Conservation (phyloP, 306 rosid species). For the Pyrus betulifolia region DNA sequence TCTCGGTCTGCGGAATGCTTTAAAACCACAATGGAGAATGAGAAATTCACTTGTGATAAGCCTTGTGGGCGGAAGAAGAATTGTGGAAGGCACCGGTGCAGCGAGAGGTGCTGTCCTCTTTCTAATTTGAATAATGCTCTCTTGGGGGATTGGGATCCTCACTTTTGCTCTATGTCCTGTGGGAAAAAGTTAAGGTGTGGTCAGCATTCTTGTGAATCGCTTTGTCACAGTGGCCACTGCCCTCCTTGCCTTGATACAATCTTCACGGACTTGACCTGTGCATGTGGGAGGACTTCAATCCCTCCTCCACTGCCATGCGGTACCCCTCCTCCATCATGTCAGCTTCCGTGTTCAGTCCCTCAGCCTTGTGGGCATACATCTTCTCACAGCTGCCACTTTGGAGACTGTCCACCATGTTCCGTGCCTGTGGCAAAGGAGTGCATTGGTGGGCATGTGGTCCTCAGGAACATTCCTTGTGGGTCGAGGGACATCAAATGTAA, state of each 20-base stretch:
- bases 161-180: slow-evolving; percentile 72
- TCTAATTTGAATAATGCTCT: slow-evolving; percentile 33
- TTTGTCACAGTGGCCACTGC: slow-evolving; percentile 93
- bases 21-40: slow-evolving; percentile 38
- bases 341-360: slow-evolving; percentile 71
- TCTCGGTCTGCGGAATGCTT: slow-evolving; percentile 71
- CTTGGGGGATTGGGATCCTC: slow-evolving; percentile 74
- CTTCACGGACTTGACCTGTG: slow-evolving; percentile 79
- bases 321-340: slow-evolving; percentile 77
- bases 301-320: slow-evolving; percentile 95
- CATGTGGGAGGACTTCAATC: slow-evolving; percentile 74
- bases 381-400: slow-evolving; percentile 93
- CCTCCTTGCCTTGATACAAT: slow-evolving; percentile 92
- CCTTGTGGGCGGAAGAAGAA: slow-evolving; percentile 82
- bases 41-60: slow-evolving; percentile 63
- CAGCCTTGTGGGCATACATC: slow-evolving; percentile 87
- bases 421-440: slow-evolving; percentile 95
- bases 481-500: slow-evolving; percentile 89
- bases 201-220: slow-evolving; percentile 74
- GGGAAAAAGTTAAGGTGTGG: slow-evolving; percentile 88
- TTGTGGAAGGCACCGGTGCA: slow-evolving; percentile 94
- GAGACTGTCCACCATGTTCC: slow-evolving; percentile 89
- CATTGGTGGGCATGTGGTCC: slow-evolving; percentile 86
- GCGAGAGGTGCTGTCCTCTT: slow-evolving; percentile 77
- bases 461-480: slow-evolving; percentile 90